phyloP scores from a whole-genome alignment of 2,329 filamentous ascomycete genomes.

The Aspergillus aculeatinus region DNA sequence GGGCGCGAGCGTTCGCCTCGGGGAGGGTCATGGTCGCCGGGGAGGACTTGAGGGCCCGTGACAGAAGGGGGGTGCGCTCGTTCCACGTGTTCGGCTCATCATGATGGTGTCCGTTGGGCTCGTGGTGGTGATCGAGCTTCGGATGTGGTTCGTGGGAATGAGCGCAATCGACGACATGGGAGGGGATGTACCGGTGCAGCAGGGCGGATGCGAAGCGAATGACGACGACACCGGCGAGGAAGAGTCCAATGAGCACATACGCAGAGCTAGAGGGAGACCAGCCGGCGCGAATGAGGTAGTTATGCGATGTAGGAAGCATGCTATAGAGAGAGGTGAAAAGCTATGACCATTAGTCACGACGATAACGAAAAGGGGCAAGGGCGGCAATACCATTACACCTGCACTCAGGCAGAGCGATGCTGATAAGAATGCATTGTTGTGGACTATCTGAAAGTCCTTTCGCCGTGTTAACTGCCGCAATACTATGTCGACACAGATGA shows the following conservation, averaged over 20 bases:
- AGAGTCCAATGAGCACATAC: slow-evolving; percentile 47
- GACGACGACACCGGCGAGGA: slow-evolving; percentile 48
- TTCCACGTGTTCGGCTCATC: slow-evolving; percentile 11
- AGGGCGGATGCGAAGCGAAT: slow-evolving; percentile 48
- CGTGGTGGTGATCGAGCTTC: slow-evolving; percentile 33
- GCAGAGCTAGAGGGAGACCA: slow-evolving; percentile 66
- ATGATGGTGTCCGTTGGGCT: slow-evolving; percentile 30
- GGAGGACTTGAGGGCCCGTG: slow-evolving; percentile 23
- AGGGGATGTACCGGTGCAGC: slow-evolving; percentile 50
- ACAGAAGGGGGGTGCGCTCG: slow-evolving; percentile 35
- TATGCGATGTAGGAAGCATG: slow-evolving; percentile 85
- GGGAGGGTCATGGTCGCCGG: slow-evolving; percentile 18
- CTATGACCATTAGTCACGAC: slow-evolving; percentile 46
- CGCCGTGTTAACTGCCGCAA: slow-evolving; percentile 71
- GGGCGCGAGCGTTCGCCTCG: slow-evolving; percentile 14
- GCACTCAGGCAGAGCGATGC: slow-evolving; percentile 89
- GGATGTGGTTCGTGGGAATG: slow-evolving; percentile 44
- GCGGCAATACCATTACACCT: slow-evolving; percentile 78
- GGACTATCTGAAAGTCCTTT: slow-evolving; percentile 78
- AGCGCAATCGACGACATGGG: slow-evolving; percentile 51
- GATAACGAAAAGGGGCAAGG: background rate
- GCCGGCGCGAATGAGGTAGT: slow-evolving; percentile 69
- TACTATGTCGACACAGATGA: slow-evolving; percentile 83
- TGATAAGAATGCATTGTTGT: slow-evolving; percentile 84
- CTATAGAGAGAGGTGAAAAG: slow-evolving; percentile 88